phyloP scores from a whole-genome alignment of 148 eudicot species.

The Fagopyrum homotropicum region DNA sequence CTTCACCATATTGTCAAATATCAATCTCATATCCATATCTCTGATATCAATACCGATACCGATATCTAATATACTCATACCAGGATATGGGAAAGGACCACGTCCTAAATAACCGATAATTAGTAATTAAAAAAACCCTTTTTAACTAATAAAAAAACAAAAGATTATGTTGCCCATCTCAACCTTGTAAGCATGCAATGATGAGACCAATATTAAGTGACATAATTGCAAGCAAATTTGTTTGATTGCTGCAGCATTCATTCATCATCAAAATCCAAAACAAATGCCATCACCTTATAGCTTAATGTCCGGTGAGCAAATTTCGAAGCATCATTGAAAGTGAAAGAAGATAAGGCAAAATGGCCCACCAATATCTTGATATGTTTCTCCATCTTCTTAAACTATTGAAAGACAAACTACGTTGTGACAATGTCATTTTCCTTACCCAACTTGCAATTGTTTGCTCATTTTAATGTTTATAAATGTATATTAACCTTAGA shows the following conservation, averaged over 20 bases:
- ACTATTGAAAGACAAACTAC: not conserved
- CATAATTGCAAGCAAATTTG: constrained; percentile 8
- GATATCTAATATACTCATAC: too few relatives aligned
- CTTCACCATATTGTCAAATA: too few relatives aligned
- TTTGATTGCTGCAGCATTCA: constrained; percentile 9
- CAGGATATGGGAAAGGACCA: too few relatives aligned
- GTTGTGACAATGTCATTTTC: constrained; percentile 2
- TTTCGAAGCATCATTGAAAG: constrained; percentile 2
- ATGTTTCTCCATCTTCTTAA: not conserved
- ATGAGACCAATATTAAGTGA: constrained; percentile 4
- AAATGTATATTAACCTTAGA: not conserved
- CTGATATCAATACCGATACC: too few relatives aligned
- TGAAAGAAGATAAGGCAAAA: constrained; percentile 7
- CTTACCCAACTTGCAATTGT: not conserved
- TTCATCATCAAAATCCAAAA: constrained; percentile 6
- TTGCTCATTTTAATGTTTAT: not conserved
- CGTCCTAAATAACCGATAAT: not conserved
- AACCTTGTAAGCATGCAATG: constrained; percentile 8
- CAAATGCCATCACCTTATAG: not conserved
- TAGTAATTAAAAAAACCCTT: not conserved
- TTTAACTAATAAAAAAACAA: not conserved
- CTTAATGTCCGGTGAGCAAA: constrained; percentile 2
- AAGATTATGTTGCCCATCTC: constrained; percentile 10
- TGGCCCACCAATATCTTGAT: not conserved
- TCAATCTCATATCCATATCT: too few relatives aligned